These are phyloP conservation scores for Breynia disticha DNA, from an alignment of 441 rosid genomes.

Conservation along the genomic window DNA sequence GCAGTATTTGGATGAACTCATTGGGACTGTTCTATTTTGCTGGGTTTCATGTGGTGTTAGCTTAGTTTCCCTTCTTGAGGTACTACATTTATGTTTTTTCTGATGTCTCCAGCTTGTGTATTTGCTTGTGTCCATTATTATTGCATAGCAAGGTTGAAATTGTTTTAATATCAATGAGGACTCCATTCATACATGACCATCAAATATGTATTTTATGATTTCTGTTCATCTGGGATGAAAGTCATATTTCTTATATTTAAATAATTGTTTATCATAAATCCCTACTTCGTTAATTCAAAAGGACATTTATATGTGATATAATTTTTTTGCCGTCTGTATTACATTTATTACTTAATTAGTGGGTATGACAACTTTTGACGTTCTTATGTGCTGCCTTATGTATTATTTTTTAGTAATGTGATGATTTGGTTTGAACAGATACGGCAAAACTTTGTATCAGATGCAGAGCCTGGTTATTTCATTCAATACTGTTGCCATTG, in stretches of 20 bases:
- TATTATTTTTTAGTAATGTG: slow-evolving; percentile 8
- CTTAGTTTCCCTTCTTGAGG: slow-evolving; percentile 88
- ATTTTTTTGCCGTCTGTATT: not conserved
- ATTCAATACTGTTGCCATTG: slow-evolving; percentile 79
- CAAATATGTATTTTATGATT: not conserved
- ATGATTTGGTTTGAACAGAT: slow-evolving; percentile 37
- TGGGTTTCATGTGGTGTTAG: slow-evolving; percentile 94
- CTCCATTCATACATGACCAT: not conserved
- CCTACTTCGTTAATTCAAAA: not conserved
- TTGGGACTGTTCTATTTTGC: slow-evolving; percentile 72
- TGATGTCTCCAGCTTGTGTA: slow-evolving; percentile 1
- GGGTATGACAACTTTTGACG: not conserved
- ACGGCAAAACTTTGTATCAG: slow-evolving; percentile 55
- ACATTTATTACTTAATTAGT: not conserved
- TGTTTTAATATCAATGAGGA: too few relatives aligned
- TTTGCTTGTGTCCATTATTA: slow-evolving; percentile 1
- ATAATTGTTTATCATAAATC: not conserved
- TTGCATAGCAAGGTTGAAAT: too few relatives aligned
- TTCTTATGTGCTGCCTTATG: not conserved
- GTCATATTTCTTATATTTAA: not conserved
- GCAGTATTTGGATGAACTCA: slow-evolving; percentile 93
- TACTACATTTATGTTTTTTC: slow-evolving; percentile 24
- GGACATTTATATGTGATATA: not conserved
- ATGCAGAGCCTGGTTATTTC: slow-evolving; percentile 68
- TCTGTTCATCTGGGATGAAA: not conserved